Evolutionary conservation across 148 eudicot genomes (phyloP).

Genomic region (Fagopyrum tataricum): DNA sequence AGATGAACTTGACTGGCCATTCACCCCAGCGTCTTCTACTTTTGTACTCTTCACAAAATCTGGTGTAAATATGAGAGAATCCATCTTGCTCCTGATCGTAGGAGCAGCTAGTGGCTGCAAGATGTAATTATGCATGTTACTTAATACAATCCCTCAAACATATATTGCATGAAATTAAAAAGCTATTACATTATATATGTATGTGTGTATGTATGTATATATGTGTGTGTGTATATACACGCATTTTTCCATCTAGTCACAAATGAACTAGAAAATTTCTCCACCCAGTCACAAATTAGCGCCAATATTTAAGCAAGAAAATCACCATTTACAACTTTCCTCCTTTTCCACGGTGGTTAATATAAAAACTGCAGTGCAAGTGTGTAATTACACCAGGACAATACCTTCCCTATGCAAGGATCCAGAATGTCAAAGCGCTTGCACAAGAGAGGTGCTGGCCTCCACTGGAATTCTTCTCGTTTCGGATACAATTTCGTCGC

Average conservation of each 20-base stretch:
- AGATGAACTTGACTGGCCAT: slow-evolving; percentile 19
- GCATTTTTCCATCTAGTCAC: too few species aligned
- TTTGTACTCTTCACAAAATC: slow-evolving; percentile 40
- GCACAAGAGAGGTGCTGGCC: slow-evolving; percentile 84
- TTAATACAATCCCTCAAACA: neutral
- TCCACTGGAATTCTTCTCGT: slow-evolving; percentile 86
- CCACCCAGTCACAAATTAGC: neutral
- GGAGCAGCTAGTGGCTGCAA: slow-evolving; percentile 78
- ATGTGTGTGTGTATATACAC: too few species aligned
- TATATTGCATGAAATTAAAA: neutral
- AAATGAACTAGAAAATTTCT: neutral
- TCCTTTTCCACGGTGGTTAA: neutral
- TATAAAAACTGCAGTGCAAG: neutral
- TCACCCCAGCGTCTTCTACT: slow-evolving; percentile 26
- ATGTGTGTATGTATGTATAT: neutral
- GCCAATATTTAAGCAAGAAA: neutral
- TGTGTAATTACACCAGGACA: neutral
- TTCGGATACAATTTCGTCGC: slow-evolving; percentile 52
- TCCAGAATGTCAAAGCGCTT: slow-evolving; percentile 87
- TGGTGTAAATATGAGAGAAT: slow-evolving; percentile 64
- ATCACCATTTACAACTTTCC: neutral
- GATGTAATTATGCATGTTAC: neutral
- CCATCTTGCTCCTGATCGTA: slow-evolving; percentile 77
- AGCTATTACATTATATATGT: neutral
- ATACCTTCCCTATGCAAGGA: slow-evolving; percentile 89